Base-by-base conservation (phyloP, 1,284 basidiomycete genomes). In the Cystobasidium sp. region DNA sequence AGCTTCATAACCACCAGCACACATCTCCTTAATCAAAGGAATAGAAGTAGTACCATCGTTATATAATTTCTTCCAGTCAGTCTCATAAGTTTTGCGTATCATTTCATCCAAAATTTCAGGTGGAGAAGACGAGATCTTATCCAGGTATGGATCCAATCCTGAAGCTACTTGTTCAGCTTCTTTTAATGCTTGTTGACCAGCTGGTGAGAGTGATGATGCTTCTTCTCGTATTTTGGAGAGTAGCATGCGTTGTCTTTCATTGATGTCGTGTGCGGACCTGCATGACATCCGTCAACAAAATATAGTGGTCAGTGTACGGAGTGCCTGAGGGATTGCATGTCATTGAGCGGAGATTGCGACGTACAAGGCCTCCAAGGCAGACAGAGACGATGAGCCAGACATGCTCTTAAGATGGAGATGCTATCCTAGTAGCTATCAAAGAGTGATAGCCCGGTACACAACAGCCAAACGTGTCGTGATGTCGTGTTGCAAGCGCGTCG, bases 101-200 rank as follows among this genome's bases (percentile, higher is more conserved):
- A 79, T 70, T 9, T 75, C 74, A 22, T 73, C 20, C 75, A 75
- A 22, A 49, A 75, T 75, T 44, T 72, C 69, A 22, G 69, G 69
- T 39, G 47, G 70, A 12, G 69, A 56, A 39, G 75, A 52, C 1
- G 69, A 61, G 7, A 75, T 68, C 41, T 55, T 14, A 44, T 78
- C 77, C 18, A 78, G 41, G 67, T 78, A 79, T 0, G 49, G 41
- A 51, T 78, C 77, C 8, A 75, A 49, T n/a, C 76, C 76, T 18
- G 70, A 39, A 6, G 67, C 70, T 24, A 77, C 64, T 4, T 41
- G 39, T 49, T 65, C 22, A 1, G 77, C 78, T 55, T 78, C 77
- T 47, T 64, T n/a, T 5, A 77, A 31, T 2, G 66, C 16, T 31
- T 51, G 46, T 46, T 66, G 62, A 22, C 46, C 70, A 14, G 31